phyloP scores from a whole-genome alignment of 2,329 filamentous ascomycete species.

The Sporothrix sp. region DNA sequence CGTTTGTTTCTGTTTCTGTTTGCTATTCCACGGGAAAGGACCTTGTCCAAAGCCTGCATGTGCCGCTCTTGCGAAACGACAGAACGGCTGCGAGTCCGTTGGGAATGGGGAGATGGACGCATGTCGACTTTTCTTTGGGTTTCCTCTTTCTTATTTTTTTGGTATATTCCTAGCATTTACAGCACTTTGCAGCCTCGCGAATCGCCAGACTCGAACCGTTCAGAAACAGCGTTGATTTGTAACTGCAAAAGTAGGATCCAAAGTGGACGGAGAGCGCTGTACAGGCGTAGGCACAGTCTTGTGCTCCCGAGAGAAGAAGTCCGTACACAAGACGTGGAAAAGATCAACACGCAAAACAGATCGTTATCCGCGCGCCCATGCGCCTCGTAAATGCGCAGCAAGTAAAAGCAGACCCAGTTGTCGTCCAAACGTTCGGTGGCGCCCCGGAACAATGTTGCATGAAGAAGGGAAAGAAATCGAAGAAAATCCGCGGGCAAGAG shows the following conservation, averaged over 20 bases:
- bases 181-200: neutral
- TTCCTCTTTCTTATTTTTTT: neutral
- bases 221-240: too few species aligned
- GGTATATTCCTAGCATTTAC: neutral
- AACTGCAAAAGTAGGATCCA: slow-evolving; percentile 11
- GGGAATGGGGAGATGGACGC: neutral
- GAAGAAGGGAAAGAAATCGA: too few species aligned
- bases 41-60: neutral
- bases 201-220: too few species aligned
- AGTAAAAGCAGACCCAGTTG: neutral
- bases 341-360: neutral
- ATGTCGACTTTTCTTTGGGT: neutral
- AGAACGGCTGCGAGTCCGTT: neutral
- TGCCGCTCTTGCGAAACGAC: neutral
- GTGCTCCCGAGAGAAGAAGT: too few species aligned
- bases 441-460: too few species aligned
- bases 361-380: too few species aligned
- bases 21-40: neutral
- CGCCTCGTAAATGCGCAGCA: neutral
- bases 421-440: too few species aligned
- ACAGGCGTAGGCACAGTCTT: too few species aligned
- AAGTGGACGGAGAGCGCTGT: too few species aligned
- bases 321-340: too few species aligned
- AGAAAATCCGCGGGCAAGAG: too few species aligned
- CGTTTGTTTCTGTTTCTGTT: neutral